phyloP scores from a whole-genome alignment of 2,329 filamentous ascomycete species.

The Aspergillus sp. region DNA sequence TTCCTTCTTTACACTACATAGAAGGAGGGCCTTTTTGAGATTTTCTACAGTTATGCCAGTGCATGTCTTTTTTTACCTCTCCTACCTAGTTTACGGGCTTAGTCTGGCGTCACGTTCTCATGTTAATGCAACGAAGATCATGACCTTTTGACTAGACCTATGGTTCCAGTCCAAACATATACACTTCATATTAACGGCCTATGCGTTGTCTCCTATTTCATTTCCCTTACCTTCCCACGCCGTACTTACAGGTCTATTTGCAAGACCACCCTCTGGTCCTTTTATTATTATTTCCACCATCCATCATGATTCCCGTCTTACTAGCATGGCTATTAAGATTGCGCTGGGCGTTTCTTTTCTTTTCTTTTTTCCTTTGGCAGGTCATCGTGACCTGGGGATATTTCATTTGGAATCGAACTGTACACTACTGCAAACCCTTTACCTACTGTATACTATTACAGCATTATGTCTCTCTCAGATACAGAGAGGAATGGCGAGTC shows the following conservation, averaged over 20 bases:
- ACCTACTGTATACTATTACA: not conserved
- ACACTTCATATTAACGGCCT: constrained; percentile 10
- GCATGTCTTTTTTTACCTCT: constrained; percentile 21
- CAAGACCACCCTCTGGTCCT: not conserved
- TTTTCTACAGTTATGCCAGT: constrained; percentile 22
- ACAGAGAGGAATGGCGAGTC: not conserved
- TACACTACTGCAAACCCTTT: not conserved
- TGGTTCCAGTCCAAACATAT: constrained; percentile 15
- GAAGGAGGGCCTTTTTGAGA: constrained; percentile 22
- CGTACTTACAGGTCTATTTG: not conserved
- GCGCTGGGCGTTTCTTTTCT: not conserved
- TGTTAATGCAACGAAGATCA: constrained; percentile 42
- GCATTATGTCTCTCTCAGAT: too few species aligned
- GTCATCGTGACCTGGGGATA: not conserved
- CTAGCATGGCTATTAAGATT: not conserved
- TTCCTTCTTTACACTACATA: constrained; percentile 20
- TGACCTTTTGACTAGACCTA: constrained; percentile 27
- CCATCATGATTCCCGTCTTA: too few species aligned
- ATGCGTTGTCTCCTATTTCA: not conserved
- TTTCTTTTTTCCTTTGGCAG: too few species aligned
- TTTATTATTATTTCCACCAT: not conserved
- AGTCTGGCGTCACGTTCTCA: constrained; percentile 33
- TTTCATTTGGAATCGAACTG: not conserved
- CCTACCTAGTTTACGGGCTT: constrained; percentile 22
- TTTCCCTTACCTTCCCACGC: not conserved